These are phyloP conservation scores for Termitomyces titanicus DNA, from an alignment of 768 basidiomycete species.

Conservation along the genomic window DNA sequence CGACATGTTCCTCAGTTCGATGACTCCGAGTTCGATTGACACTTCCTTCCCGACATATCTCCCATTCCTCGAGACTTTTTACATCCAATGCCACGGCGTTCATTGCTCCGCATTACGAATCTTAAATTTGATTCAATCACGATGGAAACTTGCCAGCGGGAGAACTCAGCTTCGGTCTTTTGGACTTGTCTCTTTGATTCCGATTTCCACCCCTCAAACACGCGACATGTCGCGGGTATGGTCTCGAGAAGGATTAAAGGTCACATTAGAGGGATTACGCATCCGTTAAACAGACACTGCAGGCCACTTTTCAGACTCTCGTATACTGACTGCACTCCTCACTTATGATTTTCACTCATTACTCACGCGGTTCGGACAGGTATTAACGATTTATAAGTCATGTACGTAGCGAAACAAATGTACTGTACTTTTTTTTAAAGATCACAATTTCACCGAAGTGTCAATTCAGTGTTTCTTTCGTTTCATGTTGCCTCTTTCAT, in stretches of 20 bases:
- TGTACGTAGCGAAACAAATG: not conserved
- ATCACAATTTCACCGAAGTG: not conserved
- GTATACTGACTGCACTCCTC: not conserved
- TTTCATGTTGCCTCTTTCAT: constrained; percentile 35
- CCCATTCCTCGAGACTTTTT: constrained; percentile 22
- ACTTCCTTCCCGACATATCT: constrained; percentile 11
- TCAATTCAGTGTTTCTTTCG: not conserved
- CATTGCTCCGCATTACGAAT: constrained; percentile 21
- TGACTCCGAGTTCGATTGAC: constrained; percentile 9
- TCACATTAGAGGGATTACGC: constrained; percentile 4
- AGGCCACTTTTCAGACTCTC: not conserved
- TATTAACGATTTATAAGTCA: not conserved
- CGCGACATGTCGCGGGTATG: constrained; percentile 17
- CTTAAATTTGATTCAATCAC: constrained; percentile 29
- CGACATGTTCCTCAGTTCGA: constrained; percentile 26
- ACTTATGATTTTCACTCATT: not conserved
- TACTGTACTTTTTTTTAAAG: not conserved
- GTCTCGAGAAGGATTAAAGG: constrained; percentile 25
- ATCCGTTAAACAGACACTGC: not conserved
- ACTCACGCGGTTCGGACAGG: too few species aligned
- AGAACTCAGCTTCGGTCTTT: constrained; percentile 20
- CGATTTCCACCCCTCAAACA: constrained; percentile 16
- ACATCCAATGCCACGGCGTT: constrained; percentile 33
- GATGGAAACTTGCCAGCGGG: constrained; percentile 18
- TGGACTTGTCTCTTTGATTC: constrained; percentile 27